Evolutionary conservation across 805 yeast genomes (phyloP), one percentile per base, ranked within the genome.

Genomic region (Yamadazyma philogaea): DNA sequence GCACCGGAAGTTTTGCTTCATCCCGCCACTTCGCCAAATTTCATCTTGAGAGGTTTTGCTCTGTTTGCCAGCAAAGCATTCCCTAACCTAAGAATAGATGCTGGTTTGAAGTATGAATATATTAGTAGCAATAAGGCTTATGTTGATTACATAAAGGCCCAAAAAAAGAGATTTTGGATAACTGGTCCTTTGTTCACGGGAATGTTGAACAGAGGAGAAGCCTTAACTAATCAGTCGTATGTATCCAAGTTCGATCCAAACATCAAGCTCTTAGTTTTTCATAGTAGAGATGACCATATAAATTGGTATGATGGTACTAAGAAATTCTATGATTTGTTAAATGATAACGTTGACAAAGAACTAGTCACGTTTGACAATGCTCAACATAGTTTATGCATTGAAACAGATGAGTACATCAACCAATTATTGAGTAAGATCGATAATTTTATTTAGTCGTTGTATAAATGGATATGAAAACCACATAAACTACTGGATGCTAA

Each of bases 1-100:
- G 88, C 81, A 1, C 95, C 95, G 1, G 69, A 82, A 47, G 67
- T 85, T 30, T 44, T 56, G 7, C 59, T 82, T 41, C 81, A 81
- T 54, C 82, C 84, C 11, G 68, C 73, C 17, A 73, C 87, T 0
- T 59, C 68, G 35, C 89, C 88, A n/a, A 70, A 73, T 42, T 44
- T 61, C 20, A 10, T 74, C 0, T 53, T 77, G 7, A 72, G 70
- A 42, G 45, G 55, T 4, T 36, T 70, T 6, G 68, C 74, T n/a
- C 74, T 79, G 20, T 26, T 72, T 2, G 57, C 63, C 38, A 53
- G 55, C 35, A 58, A 53, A 15, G 24, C 69, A 4, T 49, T 74
- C 7, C 87, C 87, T 4, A 72, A 67, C 21, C 55, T 74, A 30
- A 73, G 67, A 45, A 59, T 83, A 44, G 78, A 79, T 53, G 74